A percentile compares a stretch with the other conserved stretches of the same genome.
phyloP scores from a whole-genome alignment of 2,329 filamentous ascomycete species.

The Nigrospora sphaerica region DNA sequence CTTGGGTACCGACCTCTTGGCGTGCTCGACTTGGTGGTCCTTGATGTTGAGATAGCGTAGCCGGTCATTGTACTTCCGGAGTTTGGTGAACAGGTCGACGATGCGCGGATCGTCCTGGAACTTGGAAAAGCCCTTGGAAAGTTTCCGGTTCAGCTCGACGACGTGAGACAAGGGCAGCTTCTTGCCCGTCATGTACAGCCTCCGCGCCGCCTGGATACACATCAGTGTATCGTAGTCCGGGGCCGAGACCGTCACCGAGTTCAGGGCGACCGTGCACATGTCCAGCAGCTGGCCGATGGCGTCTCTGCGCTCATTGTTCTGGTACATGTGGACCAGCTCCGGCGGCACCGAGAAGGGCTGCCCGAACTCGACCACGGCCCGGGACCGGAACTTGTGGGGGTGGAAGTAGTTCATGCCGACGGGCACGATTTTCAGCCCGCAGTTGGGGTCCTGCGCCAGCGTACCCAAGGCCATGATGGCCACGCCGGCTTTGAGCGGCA shows the following conservation, averaged over 20 bases:
- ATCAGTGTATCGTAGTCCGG: slow-evolving; percentile 95
- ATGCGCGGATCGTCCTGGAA: slow-evolving; percentile 91
- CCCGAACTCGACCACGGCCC: slow-evolving; percentile 93
- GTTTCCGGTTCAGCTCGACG: slow-evolving; percentile 85
- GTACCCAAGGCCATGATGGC: slow-evolving; percentile 96
- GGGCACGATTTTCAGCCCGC: slow-evolving; percentile 88
- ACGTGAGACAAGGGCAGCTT: slow-evolving; percentile 88
- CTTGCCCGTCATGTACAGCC: slow-evolving; percentile 90
- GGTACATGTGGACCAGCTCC: slow-evolving; percentile 81
- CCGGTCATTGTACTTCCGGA: slow-evolving; percentile 80
- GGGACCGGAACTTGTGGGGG: slow-evolving; percentile 93
- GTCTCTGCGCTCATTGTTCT: slow-evolving; percentile 73
- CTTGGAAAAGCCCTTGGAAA: slow-evolving; percentile 84
- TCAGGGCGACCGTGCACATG: slow-evolving; percentile 76
- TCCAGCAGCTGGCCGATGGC: slow-evolving; percentile 82
- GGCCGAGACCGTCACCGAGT: slow-evolving; percentile 83
- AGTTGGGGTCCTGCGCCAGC: slow-evolving; percentile 76
- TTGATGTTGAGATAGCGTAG: slow-evolving; percentile 80
- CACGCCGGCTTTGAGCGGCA: slow-evolving; percentile 92
- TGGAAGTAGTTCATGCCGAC: slow-evolving; percentile 99
- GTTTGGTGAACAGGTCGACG: slow-evolving; percentile 63
- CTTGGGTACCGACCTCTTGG: slow-evolving; percentile 69
- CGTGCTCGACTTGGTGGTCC: slow-evolving; percentile 92
- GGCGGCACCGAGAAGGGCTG: slow-evolving; percentile 77
- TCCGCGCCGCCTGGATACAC: slow-evolving; percentile 89